Evolutionary conservation across 2,329 filamentous ascomycete genomes (phyloP).

Genomic region (Paraphaeosphaeria sporulosa): DNA sequence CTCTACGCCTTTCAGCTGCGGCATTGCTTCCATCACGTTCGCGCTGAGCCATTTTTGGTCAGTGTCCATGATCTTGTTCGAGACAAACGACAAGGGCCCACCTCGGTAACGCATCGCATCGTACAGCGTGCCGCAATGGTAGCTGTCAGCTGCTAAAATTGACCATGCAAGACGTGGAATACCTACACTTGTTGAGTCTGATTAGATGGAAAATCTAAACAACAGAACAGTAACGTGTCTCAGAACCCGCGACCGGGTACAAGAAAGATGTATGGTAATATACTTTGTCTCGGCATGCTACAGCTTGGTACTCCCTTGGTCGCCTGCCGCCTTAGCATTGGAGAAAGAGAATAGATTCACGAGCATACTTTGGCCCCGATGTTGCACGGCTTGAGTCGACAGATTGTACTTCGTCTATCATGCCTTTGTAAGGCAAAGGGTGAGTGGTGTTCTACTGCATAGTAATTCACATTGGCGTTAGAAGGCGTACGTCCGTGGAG

Average conservation of each 20-base stretch:
- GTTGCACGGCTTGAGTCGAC: not conserved
- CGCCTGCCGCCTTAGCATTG: not conserved
- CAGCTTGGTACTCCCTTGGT: not conserved
- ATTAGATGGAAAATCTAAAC: not conserved
- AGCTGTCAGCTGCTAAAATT: slow-evolving; percentile 15
- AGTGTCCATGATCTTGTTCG: slow-evolving; percentile 11
- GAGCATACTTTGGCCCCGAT: not conserved
- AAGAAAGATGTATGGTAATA: not conserved
- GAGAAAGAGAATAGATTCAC: not conserved
- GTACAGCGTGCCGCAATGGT: slow-evolving; percentile 9
- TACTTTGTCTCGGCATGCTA: not conserved
- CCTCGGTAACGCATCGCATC: slow-evolving; percentile 4
- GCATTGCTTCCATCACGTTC: not conserved
- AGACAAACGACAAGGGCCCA: not conserved
- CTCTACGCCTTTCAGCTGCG: slow-evolving; percentile 2
- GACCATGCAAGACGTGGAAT: not conserved
- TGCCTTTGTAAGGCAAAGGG: not conserved
- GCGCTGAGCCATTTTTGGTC: slow-evolving; percentile 5
- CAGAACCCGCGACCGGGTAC: not conserved
- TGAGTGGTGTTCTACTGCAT: not conserved
- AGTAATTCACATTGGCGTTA: not conserved
- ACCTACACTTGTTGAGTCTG: not conserved
- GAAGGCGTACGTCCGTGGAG: slow-evolving; percentile 4
- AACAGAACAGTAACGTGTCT: not conserved
- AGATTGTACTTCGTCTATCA: not conserved